Percentiles rank a stretch among this genome's conserved stretches.
These are phyloP conservation scores for Podila verticillata DNA, from an alignment of 192 early-diverging fungal genomes.

Conservation along the genomic window DNA sequence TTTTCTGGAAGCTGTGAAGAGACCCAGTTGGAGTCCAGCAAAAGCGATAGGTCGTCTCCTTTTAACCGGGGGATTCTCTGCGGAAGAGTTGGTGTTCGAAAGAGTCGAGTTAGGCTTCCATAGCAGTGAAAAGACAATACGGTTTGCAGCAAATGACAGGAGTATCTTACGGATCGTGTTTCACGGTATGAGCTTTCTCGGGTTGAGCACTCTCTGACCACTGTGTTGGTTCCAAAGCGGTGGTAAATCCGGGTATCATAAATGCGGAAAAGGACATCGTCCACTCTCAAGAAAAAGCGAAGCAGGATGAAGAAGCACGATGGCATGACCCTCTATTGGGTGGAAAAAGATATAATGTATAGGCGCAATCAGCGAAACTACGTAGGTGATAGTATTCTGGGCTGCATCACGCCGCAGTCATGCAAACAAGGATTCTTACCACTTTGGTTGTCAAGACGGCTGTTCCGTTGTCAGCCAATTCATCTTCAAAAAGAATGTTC, in stretches of 20 bases:
- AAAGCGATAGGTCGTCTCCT: conserved; percentile 61
- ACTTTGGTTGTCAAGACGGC: conserved; percentile 82
- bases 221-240: conserved; percentile 72
- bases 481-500: conserved; percentile 94
- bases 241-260: conserved; percentile 93
- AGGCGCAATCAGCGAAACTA: background rate
- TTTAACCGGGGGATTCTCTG: conserved; percentile 53
- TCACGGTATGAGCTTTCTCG: conserved; percentile 73
- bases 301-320: conserved; percentile 87
- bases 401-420: background rate
- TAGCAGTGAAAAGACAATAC: background rate
- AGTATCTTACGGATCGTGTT: conserved; percentile 60
- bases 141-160: background rate
- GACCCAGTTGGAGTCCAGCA: conserved; percentile 70
- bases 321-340: conserved; percentile 89
- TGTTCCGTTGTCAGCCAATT: conserved; percentile 94
- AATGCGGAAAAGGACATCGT: conserved; percentile 92
- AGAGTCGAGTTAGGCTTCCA: no score
- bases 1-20: conserved; percentile 55
- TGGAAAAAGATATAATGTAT: conserved; percentile 6
- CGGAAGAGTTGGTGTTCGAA: background rate
- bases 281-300: conserved; percentile 93
- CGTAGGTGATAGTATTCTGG: no score
- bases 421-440: conserved; percentile 57
- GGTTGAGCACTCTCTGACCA: conserved; percentile 78